Evolutionary conservation across 352 stramenopile genomes (phyloP).

Genomic region (Detonula confervacea): DNA sequence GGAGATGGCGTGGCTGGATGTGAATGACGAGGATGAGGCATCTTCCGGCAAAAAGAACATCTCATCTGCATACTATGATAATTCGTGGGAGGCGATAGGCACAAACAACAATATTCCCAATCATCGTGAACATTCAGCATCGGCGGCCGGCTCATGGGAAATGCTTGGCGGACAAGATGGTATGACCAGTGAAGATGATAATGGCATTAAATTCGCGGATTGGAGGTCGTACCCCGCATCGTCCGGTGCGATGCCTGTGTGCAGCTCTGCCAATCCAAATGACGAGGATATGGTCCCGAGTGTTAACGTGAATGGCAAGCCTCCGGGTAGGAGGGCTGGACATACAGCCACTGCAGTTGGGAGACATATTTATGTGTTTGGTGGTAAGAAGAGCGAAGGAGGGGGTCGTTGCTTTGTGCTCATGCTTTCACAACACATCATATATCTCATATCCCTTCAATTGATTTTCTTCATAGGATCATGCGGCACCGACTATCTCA

Average conservation of each 20-base stretch:
- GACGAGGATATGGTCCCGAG: constrained; percentile 85
- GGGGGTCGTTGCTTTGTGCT: neutral
- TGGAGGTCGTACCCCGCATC: constrained; percentile 52
- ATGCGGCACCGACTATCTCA: constrained; percentile 91
- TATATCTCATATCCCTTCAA: neutral
- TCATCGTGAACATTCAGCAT: neutral
- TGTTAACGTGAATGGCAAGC: constrained; percentile 88
- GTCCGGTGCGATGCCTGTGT: constrained; percentile 44
- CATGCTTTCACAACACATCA: constrained; percentile 8
- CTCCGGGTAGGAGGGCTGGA: constrained; percentile 90
- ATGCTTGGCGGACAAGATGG: constrained; percentile 53
- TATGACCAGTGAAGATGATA: constrained; percentile 21
- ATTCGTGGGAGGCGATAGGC: too few species aligned
- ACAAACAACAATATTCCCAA: neutral
- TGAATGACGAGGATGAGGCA: constrained; percentile 33
- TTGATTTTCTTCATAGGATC: constrained; percentile 45
- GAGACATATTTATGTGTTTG: constrained; percentile 93
- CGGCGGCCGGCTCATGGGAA: constrained; percentile 20
- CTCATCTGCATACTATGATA: too few species aligned
- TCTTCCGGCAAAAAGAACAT: too few species aligned
- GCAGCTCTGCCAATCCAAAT: constrained; percentile 83
- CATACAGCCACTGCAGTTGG: constrained; percentile 94
- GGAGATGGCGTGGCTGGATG: constrained; percentile 80
- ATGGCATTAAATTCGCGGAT: constrained; percentile 44
- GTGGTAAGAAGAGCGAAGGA: constrained; percentile 73